Evolutionary conservation across 2,329 filamentous ascomycete genomes (phyloP).

Genomic region (Clonostachys rosea): DNA sequence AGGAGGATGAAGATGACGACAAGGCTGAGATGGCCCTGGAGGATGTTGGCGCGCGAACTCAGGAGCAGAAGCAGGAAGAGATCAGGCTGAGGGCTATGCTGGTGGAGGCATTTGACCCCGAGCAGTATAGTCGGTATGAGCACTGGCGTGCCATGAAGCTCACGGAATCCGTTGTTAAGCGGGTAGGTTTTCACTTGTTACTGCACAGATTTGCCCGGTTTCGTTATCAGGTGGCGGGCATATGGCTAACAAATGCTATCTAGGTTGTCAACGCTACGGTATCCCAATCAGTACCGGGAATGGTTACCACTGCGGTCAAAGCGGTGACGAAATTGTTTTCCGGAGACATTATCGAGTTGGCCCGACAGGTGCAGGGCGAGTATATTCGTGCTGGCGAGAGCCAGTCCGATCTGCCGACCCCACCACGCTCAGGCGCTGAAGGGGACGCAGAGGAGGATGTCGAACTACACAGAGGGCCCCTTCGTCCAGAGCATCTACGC

Average conservation of each 20-base stretch:
- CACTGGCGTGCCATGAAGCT: constrained; percentile 67
- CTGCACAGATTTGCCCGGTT: neutral
- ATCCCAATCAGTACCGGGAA: constrained; percentile 70
- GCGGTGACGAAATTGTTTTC: constrained; percentile 74
- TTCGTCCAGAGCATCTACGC: constrained; percentile 70
- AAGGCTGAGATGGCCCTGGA: constrained; percentile 54
- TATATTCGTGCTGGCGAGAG: constrained; percentile 59
- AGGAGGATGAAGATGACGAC: constrained; percentile 53
- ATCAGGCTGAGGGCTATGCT: constrained; percentile 54
- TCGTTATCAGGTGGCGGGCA: neutral
- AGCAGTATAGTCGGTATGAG: constrained; percentile 67
- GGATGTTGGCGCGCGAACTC: constrained; percentile 54
- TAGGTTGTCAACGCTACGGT: constrained; percentile 76
- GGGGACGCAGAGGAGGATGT: constrained; percentile 10
- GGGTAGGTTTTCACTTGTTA: constrained; percentile 36
- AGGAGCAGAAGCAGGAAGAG: constrained; percentile 64
- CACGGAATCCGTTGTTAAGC: constrained; percentile 63
- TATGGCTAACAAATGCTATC: neutral
- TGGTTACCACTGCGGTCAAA: constrained; percentile 71
- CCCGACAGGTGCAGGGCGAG: constrained; percentile 66
- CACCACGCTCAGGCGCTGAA: constrained; percentile 22
- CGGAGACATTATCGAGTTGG: constrained; percentile 69
- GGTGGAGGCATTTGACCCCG: constrained; percentile 58
- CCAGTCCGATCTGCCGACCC: constrained; percentile 46
- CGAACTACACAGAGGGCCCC: constrained; percentile 42